These are phyloP conservation scores for Parascedosporium putredinis DNA, from an alignment of 2,329 filamentous ascomycete species.

Conservation along the genomic window DNA sequence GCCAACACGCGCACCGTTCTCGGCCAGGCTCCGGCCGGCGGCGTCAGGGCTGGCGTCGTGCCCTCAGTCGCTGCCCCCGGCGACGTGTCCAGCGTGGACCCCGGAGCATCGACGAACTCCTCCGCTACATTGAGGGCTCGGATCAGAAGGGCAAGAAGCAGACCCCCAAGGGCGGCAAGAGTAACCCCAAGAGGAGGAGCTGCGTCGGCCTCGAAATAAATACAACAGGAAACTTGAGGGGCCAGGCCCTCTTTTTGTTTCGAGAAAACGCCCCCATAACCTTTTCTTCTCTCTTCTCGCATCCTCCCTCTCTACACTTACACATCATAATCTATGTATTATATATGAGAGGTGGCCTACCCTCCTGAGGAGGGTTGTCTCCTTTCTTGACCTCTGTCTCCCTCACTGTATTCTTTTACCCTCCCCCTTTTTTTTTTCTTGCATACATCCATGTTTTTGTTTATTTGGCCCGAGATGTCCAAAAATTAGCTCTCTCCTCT, in stretches of 20 bases:
- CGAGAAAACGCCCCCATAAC: no score
- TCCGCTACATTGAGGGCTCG: slow-evolving; percentile 85
- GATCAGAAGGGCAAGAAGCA: slow-evolving; percentile 39
- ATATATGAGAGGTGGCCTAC: neutral
- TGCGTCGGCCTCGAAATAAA: slow-evolving; percentile 4
- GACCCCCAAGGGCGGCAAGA: slow-evolving; percentile 43
- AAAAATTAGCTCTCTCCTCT: no score
- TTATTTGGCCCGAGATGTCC: no score
- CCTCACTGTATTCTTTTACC: slow-evolving; percentile 1
- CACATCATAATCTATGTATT: neutral
- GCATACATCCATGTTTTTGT: neutral
- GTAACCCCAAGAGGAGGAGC: slow-evolving; percentile 44
- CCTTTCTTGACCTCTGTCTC: slow-evolving; percentile 1
- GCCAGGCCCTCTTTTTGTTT: neutral
- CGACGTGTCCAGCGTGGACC: slow-evolving; percentile 41
- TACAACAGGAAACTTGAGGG: no score
- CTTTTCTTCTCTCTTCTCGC: neutral
- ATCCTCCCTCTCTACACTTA: neutral
- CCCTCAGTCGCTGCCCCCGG: slow-evolving; percentile 18
- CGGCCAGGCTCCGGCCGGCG: slow-evolving; percentile 41
- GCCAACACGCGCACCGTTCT: slow-evolving; percentile 21
- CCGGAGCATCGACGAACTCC: slow-evolving; percentile 82
- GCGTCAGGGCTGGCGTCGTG: slow-evolving; percentile 7
- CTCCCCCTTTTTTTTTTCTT: neutral
- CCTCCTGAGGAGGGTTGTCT: neutral